These are phyloP conservation scores for Sesbania bispinosa DNA, from an alignment of 306 rosid genomes.

Conservation along the genomic window DNA sequence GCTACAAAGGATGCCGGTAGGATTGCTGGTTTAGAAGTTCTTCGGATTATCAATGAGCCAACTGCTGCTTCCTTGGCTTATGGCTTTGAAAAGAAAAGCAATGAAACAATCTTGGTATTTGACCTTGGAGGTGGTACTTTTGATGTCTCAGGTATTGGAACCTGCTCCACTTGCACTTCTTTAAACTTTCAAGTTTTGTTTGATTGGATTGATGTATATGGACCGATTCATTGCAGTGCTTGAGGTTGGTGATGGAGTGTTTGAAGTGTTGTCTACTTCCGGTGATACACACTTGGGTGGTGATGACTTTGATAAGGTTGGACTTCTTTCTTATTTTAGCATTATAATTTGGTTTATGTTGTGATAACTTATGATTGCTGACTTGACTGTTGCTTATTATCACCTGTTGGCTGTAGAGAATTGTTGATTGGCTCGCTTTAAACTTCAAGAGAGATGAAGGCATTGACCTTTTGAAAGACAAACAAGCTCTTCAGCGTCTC, in stretches of 20 bases:
- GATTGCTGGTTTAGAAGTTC: constrained; percentile 87
- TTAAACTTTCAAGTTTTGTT: too few species aligned
- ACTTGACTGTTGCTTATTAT: background rate
- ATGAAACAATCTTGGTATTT: constrained; percentile 84
- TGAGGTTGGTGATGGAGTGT: constrained; percentile 98
- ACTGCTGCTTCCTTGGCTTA: constrained; percentile 90
- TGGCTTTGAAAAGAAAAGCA: constrained; percentile 80
- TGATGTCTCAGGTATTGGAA: constrained; percentile 72
- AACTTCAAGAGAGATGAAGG: constrained; percentile 84
- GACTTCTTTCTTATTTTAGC: background rate
- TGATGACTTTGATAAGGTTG: constrained; percentile 94
- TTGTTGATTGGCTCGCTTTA: constrained; percentile 84
- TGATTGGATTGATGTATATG: background rate
- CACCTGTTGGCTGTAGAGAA: constrained; percentile 47
- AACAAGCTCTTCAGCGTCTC: constrained; percentile 96
- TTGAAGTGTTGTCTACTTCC: constrained; percentile 94
- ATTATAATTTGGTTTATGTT: background rate
- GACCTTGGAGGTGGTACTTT: constrained; percentile 96
- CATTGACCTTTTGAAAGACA: constrained; percentile 84
- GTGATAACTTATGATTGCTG: background rate
- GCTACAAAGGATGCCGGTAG: constrained; percentile 96
- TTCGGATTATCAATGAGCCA: constrained; percentile 82
- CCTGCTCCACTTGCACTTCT: background rate
- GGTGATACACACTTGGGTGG: constrained; percentile 99
- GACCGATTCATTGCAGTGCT: constrained; percentile 48